A percentile compares a stretch with the other conserved stretches of the same genome.
These are phyloP conservation scores for Auriscalpium orientale DNA, from an alignment of 768 basidiomycete genomes.

Conservation along the genomic window DNA sequence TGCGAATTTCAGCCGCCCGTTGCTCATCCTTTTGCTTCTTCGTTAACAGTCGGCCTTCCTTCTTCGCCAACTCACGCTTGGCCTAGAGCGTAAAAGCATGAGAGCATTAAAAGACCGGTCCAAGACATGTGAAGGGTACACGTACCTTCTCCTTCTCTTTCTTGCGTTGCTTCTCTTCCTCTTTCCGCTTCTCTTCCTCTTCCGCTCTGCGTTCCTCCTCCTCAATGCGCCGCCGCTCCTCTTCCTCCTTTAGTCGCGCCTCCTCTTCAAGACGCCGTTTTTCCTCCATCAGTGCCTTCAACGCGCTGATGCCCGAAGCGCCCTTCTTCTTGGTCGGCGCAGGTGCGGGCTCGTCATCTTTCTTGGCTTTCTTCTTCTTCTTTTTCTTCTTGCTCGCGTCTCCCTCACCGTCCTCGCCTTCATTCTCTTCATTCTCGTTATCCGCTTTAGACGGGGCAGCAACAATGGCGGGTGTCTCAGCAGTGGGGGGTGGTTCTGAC, in stretches of 20 bases:
- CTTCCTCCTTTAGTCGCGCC: conserved; percentile 59
- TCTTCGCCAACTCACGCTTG: conserved; percentile 84
- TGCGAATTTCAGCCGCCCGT: conserved; percentile 83
- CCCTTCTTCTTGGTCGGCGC: conserved; percentile 65
- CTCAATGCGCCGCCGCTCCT: conserved; percentile 73
- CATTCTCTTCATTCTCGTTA: conserved; percentile 58
- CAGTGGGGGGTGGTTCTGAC: conserved; percentile 17
- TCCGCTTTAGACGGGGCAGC: conserved; percentile 24
- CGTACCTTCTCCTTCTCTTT: conserved; percentile 86
- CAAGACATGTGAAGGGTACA: conserved; percentile 2
- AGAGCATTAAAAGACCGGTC: not conserved
- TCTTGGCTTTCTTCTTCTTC: conserved; percentile 81
- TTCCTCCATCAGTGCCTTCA: conserved; percentile 90
- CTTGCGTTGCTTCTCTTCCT: conserved; percentile 75
- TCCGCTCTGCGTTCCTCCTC: conserved; percentile 78
- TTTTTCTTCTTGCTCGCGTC: conserved; percentile 50
- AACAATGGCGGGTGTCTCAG: not conserved
- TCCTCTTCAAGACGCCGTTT: conserved; percentile 87
- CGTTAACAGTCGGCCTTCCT: conserved; percentile 91
- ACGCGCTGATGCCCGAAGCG: conserved; percentile 58
- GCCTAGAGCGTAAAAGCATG: conserved; percentile 39
- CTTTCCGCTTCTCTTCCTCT: conserved; percentile 70
- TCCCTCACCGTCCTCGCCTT: conserved; percentile 41
- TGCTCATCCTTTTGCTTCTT: conserved; percentile 96
- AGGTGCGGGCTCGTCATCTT: conserved; percentile 60